phyloP scores from a whole-genome alignment of 2,329 filamentous ascomycete species.

The Pseudodiploospora longispora region DNA sequence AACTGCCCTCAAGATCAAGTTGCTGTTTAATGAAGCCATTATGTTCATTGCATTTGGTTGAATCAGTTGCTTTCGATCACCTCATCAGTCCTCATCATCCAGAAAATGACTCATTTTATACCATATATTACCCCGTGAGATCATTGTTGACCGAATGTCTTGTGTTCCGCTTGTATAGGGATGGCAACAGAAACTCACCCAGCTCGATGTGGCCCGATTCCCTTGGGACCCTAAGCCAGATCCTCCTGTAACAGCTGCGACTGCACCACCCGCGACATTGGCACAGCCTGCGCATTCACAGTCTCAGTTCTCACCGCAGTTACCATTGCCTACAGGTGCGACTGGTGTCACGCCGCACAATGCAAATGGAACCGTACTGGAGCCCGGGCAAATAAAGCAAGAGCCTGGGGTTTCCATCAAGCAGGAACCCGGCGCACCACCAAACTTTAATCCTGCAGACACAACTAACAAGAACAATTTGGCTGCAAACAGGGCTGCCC shows the following conservation, averaged over 20 bases:
- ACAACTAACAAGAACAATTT: conserved; percentile 28
- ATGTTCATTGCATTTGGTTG: too few relatives aligned
- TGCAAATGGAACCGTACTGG: conserved; percentile 29
- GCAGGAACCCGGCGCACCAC: conserved; percentile 32
- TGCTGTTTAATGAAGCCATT: not conserved
- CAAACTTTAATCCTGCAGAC: conserved; percentile 25
- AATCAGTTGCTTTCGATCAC: too few relatives aligned
- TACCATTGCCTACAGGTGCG: conserved; percentile 22
- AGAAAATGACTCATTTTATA: too few relatives aligned
- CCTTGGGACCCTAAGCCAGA: conserved; percentile 90
- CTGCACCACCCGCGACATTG: conserved; percentile 19
- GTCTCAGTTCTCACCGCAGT: conserved; percentile 23
- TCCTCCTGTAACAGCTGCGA: conserved; percentile 32
- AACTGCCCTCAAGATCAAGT: too few relatives aligned
- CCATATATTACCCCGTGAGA: too few relatives aligned
- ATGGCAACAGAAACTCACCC: conserved; percentile 88
- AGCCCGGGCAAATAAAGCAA: conserved; percentile 37
- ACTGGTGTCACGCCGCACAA: conserved; percentile 23
- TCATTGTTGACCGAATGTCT: too few relatives aligned
- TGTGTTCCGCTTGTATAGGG: conserved; percentile 44
- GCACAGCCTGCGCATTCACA: conserved; percentile 20
- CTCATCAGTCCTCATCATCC: too few relatives aligned
- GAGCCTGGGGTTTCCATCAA: conserved; percentile 38
- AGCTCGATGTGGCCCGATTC: conserved; percentile 76
- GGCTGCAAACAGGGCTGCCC: conserved; percentile 47